These are phyloP conservation scores for Cudoniella acicularis DNA, from an alignment of 495 filamentous ascomycete species.

Conservation along the genomic window DNA sequence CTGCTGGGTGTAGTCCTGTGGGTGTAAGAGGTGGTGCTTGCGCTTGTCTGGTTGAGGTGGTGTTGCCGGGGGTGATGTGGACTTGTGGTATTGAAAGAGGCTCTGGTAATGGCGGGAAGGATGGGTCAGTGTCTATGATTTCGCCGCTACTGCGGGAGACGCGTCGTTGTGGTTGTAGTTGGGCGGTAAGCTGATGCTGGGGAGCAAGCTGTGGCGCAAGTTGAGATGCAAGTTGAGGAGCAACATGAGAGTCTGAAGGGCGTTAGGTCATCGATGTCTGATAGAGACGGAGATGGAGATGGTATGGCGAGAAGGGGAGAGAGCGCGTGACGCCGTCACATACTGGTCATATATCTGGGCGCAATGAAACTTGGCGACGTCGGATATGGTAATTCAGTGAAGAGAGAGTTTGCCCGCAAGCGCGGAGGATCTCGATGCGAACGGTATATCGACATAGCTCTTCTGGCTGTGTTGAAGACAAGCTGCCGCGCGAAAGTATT, in stretches of 20 bases:
- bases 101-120: not conserved
- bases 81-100: not conserved
- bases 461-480: too few species aligned
- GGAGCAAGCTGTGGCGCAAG: too few species aligned
- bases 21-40: not conserved
- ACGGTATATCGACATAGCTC: too few species aligned
- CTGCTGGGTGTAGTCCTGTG: not conserved
- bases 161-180: not conserved
- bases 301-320: not conserved
- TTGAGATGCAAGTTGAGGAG: too few species aligned
- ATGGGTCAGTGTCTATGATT: not conserved
- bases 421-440: not conserved
- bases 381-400: not conserved
- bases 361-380: not conserved
- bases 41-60: not conserved
- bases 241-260: too few species aligned
- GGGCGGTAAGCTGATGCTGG: not conserved
- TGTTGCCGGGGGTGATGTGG: not conserved
- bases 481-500: too few species aligned
- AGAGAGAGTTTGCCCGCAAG: not conserved
- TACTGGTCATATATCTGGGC: not conserved
- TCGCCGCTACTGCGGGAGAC: not conserved
- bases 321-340: not conserved
- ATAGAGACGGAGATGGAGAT: not conserved
- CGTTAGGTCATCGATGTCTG: too few species aligned